A percentile compares a stretch with the other conserved stretches of the same genome.
Evolutionary conservation across 2,329 filamentous ascomycete genomes (phyloP).

Genomic region (Hypoxylon rubiginosum): DNA sequence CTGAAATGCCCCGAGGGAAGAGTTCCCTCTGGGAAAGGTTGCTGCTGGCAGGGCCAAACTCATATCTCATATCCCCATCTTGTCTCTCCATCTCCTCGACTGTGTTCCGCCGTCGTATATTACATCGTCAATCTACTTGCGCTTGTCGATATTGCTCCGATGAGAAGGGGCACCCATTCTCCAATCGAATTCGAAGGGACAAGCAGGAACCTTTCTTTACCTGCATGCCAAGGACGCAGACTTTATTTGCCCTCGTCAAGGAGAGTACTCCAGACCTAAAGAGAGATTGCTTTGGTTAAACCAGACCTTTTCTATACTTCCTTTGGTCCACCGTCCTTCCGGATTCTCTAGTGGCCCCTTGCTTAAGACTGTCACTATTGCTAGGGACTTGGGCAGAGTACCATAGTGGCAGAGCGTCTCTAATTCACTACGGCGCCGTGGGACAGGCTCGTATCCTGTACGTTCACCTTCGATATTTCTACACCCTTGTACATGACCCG

Average conservation of each 20-base stretch:
- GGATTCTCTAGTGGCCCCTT: slow-evolving; percentile 50
- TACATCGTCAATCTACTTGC: slow-evolving; percentile 59
- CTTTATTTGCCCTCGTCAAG: slow-evolving; percentile 50
- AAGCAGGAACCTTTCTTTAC: slow-evolving; percentile 52
- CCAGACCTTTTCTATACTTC: slow-evolving; percentile 54
- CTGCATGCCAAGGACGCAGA: slow-evolving; percentile 58
- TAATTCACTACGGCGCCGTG: slow-evolving; percentile 42
- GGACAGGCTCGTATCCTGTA: slow-evolving; percentile 49
- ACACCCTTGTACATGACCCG: slow-evolving; percentile 53
- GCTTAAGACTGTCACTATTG: slow-evolving; percentile 51
- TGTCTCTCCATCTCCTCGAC: slow-evolving; percentile 45
- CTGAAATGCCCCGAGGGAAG: slow-evolving; percentile 45
- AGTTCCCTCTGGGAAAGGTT: slow-evolving; percentile 39
- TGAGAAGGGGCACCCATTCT: slow-evolving; percentile 52
- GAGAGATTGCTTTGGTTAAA: slow-evolving; percentile 51
- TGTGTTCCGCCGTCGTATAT: slow-evolving; percentile 57
- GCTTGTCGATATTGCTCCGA: slow-evolving; percentile 59
- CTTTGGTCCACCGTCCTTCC: slow-evolving; percentile 58
- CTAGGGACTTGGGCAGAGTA: slow-evolving; percentile 42
- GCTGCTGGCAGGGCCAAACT: slow-evolving; percentile 45
- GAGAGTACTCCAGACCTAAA: slow-evolving; percentile 46
- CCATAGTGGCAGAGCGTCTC: slow-evolving; percentile 36
- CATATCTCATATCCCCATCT: slow-evolving; percentile 46
- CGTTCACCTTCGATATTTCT: slow-evolving; percentile 51
- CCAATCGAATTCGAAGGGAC: slow-evolving; percentile 55